A percentile compares a stretch with the other conserved stretches of the same genome.
Evolutionary conservation across 2,329 filamentous ascomycete genomes (phyloP).

Genomic region (Aspergillus brunneoviolaceus): DNA sequence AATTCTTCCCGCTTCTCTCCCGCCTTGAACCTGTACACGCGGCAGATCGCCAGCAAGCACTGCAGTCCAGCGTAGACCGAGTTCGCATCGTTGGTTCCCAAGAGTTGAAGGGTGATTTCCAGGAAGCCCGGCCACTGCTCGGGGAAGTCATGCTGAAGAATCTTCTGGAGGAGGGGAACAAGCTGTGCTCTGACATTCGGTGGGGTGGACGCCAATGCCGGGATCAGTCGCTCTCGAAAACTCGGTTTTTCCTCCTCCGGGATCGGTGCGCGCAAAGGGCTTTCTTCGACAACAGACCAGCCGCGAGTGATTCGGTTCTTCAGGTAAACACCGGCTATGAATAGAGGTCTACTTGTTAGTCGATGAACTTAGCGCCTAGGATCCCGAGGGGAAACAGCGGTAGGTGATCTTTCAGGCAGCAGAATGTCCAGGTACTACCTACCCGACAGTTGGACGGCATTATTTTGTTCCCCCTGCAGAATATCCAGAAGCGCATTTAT

Average conservation of each 20-base stretch:
- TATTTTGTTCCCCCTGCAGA: conserved; percentile 82
- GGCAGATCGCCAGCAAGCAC: conserved; percentile 90
- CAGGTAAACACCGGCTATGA: conserved; percentile 86
- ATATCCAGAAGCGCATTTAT: conserved; percentile 88
- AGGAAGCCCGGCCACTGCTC: conserved; percentile 92
- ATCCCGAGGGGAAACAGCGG: conserved; percentile 17
- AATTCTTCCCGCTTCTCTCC: conserved; percentile 82
- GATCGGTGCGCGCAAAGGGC: conserved; percentile 70
- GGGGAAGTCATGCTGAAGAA: conserved; percentile 93
- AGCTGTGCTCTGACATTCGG: conserved; percentile 87
- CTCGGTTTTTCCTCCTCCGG: conserved; percentile 84
- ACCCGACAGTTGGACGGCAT: conserved; percentile 85
- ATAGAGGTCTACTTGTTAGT: conserved; percentile 15
- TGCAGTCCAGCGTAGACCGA: conserved; percentile 92
- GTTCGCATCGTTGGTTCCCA: conserved; percentile 80
- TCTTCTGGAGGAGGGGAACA: conserved; percentile 90
- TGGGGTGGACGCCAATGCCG: conserved; percentile 77
- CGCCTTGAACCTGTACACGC: conserved; percentile 90
- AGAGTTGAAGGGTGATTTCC: conserved; percentile 83
- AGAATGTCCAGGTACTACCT: conserved; percentile 44
- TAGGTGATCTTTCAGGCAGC: conserved; percentile 6
- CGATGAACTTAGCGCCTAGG: neutral
- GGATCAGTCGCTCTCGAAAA: conserved; percentile 84
- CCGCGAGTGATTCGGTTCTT: conserved; percentile 96
- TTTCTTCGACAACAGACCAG: conserved; percentile 78